A percentile compares a stretch with the other conserved stretches of the same genome.
These are phyloP conservation scores for Microcos paniculata DNA, from an alignment of 345 rosid genomes.

Conservation along the genomic window DNA sequence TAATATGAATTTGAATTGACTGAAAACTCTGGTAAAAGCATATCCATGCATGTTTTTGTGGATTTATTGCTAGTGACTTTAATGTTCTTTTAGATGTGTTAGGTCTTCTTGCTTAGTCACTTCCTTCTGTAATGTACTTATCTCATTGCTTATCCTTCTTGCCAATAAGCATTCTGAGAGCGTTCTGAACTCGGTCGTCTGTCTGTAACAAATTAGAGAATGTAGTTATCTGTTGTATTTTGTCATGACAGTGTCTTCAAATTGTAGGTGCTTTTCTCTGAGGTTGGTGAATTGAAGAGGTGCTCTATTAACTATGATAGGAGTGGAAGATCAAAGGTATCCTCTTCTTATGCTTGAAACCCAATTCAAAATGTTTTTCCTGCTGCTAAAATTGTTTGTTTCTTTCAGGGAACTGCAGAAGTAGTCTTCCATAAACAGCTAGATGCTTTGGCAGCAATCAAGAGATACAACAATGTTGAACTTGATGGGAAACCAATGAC, in stretches of 20 bases:
- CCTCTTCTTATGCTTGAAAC: constrained; percentile 9
- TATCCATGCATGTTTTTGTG: not conserved
- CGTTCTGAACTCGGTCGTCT: not conserved
- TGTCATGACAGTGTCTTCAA: not conserved
- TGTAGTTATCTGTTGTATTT: not conserved
- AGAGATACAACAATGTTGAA: constrained; percentile 53
- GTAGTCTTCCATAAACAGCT: constrained; percentile 39
- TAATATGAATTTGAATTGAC: not conserved
- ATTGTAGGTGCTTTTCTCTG: constrained; percentile 55
- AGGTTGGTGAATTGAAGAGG: constrained; percentile 52
- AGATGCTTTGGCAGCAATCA: constrained; percentile 58
- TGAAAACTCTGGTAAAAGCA: not conserved
- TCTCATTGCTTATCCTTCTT: not conserved
- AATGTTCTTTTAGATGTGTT: not conserved
- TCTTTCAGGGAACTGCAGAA: constrained; percentile 62
- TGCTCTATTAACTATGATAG: constrained; percentile 48
- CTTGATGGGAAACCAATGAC: constrained; percentile 68
- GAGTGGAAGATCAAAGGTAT: constrained; percentile 69
- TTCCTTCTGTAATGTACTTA: not conserved
- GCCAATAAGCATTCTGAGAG: not conserved
- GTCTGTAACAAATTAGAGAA: not conserved
- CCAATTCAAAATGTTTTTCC: not conserved
- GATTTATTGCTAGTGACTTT: not conserved
- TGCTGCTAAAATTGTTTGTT: constrained; percentile 21
- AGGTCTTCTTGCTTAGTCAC: not conserved